phyloP scores from a whole-genome alignment of 2,329 filamentous ascomycete genomes.

The Neoascochyta sp. region DNA sequence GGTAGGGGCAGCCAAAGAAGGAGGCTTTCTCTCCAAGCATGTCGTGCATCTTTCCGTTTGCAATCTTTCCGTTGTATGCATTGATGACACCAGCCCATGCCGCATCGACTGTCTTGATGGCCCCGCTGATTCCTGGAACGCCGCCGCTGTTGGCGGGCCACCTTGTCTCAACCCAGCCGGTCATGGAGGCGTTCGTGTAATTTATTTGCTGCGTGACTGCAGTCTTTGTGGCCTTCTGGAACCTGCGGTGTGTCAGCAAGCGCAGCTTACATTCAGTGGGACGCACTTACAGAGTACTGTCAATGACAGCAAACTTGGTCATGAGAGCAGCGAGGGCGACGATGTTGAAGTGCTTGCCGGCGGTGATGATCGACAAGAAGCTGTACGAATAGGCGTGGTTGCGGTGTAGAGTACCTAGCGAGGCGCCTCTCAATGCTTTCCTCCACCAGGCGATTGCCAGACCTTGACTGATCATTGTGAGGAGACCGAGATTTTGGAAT shows the following conservation, averaged over 20 bases:
- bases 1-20: slow-evolving; percentile 19
- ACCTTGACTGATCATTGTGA: slow-evolving; percentile 21
- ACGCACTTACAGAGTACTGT: slow-evolving; percentile 20
- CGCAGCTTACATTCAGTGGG: too few relatives aligned
- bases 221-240: slow-evolving; percentile 21
- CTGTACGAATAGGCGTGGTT: slow-evolving; percentile 25
- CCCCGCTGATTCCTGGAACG: slow-evolving; percentile 14
- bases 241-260: too few relatives aligned
- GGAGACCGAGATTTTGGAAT: slow-evolving; percentile 20
- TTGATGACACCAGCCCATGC: slow-evolving; percentile 17
- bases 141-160: slow-evolving; percentile 17
- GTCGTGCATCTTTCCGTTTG: slow-evolving; percentile 23
- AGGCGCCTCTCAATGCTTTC: slow-evolving; percentile 20
- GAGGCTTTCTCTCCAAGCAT: slow-evolving; percentile 8
- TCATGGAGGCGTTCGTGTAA: slow-evolving; percentile 18
- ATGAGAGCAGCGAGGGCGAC: slow-evolving; percentile 23
- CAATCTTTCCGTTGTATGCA: slow-evolving; percentile 20
- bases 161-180: slow-evolving; percentile 16
- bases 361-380: slow-evolving; percentile 20
- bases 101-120: slow-evolving; percentile 17
- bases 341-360: slow-evolving; percentile 20
- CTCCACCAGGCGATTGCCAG: slow-evolving; percentile 27
- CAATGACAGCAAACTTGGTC: slow-evolving; percentile 25
- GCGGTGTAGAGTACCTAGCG: slow-evolving; percentile 14
- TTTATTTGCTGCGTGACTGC: slow-evolving; percentile 14